Evolutionary conservation across 2,329 filamentous ascomycete genomes (phyloP), one percentile per base, ranked within the genome.

Genomic region (Teratosphaeria destructans): DNA sequence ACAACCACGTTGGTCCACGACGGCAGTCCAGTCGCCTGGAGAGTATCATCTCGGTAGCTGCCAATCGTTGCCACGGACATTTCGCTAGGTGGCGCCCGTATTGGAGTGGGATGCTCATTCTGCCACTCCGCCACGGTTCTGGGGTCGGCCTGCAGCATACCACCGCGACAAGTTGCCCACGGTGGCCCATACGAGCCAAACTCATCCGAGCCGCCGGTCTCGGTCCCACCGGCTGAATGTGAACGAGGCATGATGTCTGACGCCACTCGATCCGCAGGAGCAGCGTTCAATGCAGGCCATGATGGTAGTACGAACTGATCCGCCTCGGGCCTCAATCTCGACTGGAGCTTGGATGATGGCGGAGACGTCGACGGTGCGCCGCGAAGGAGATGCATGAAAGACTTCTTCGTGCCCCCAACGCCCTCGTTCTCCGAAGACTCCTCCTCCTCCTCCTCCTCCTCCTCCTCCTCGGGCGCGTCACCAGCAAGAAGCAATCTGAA

Each of bases 1-100:
- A 64, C 62, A 19, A 63, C 34, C 4, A 47, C 54, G 8, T 60
- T 56, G 23, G 59, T 61, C 63, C 63, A 64, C 8, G 57, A 35
- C 55, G 58, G 55, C 12, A 12, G 10, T 23, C 8, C 26, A 37
- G 47, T 11, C n/a, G 19, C 11, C 43, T 23, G 43, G 19, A 11
- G 5, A 19, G 29, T 11, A 54, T 27, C 19, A 11, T 12, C 47
- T 19, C 14, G 23, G 11, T 58, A 43, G 26, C 26, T 53, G 5
- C 47, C 16, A 10, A 54, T 39, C 11, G 32, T 59, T 32, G 43
- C 58, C 59, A 12, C 49, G 55, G 49, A 57, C 37, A 3, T 26
- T 16, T 26, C 43, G 43, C 43, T 23, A 19, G 5, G 16, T 23
- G 19, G 43, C n/a, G 43, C 43, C n/a, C n/a, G 8, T 7, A n/a